Evolutionary conservation across 331 rosid genomes (phyloP).

Genomic region (Malus hybrid): DNA sequence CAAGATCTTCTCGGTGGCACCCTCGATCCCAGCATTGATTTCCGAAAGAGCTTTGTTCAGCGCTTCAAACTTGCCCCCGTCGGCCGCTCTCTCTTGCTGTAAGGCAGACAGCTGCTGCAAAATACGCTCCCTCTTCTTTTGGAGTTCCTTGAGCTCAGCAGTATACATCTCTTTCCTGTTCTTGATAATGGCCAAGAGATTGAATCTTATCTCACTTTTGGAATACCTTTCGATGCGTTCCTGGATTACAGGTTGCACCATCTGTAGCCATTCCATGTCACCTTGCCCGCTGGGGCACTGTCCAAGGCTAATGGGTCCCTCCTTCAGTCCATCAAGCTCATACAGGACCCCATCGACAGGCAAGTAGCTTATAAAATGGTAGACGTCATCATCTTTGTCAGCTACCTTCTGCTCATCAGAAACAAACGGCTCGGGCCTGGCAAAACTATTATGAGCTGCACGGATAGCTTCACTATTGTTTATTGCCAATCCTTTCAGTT

Average conservation of each 20-base stretch:
- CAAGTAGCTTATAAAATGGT: constrained; percentile 91
- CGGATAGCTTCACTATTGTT: constrained; percentile 92
- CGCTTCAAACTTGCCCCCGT: constrained; percentile 45
- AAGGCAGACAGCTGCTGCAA: constrained; percentile 76
- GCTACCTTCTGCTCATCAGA: constrained; percentile 86
- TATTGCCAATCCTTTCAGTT: constrained; percentile 93
- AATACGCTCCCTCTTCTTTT: constrained; percentile 88
- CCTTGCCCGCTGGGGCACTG: constrained; percentile 86
- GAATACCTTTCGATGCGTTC: constrained; percentile 92
- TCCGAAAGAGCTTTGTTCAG: constrained; percentile 82
- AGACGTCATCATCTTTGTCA: constrained; percentile 83
- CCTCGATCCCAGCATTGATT: constrained; percentile 87
- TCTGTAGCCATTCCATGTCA: constrained; percentile 78
- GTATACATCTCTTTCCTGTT: constrained; percentile 86
- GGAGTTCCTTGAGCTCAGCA: constrained; percentile 89
- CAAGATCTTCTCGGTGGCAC: constrained; percentile 83
- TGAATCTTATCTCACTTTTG: constrained; percentile 82
- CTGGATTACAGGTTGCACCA: constrained; percentile 92
- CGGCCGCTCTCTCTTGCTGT: constrained; percentile 55
- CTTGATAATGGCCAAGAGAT: constrained; percentile 85
- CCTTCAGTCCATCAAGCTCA: constrained; percentile 97
- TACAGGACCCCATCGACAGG: constrained; percentile 87
- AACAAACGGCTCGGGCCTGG: constrained; percentile 93
- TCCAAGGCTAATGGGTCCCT: constrained; percentile 94
- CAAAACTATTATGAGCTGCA: constrained; percentile 88